Conservation (phyloP, 495 filamentous ascomycete species). For the Penicillium psychrofluorescens region DNA sequence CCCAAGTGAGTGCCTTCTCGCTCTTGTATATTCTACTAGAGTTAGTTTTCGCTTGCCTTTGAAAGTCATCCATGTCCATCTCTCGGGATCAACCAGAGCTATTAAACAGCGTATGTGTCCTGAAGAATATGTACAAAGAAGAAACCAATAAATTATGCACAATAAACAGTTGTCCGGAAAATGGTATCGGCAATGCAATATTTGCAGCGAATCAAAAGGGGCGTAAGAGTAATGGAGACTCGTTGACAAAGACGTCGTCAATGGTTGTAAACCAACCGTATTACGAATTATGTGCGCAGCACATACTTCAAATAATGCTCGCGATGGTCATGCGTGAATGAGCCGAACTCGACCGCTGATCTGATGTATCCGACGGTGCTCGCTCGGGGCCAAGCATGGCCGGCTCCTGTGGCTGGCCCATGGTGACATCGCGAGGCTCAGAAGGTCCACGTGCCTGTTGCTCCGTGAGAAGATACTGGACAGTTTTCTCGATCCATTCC, state of each 20-base stretch:
- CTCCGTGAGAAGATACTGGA: conserved; percentile 39
- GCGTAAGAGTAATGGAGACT: no score
- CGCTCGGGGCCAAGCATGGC: conserved; percentile 26
- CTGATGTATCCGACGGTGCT: conserved; percentile 29
- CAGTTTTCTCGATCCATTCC: conserved; percentile 44
- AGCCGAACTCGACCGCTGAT: conserved; percentile 26
- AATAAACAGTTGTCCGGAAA: conserved; percentile 3
- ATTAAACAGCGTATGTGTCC: neutral
- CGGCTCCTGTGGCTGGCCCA: conserved; percentile 17
- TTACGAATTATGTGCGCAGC: neutral
- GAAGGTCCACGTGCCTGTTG: conserved; percentile 13
- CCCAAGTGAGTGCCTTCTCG: no score
- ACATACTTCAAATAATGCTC: conserved; percentile 54
- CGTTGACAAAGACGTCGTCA: neutral
- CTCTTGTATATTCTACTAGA: no score
- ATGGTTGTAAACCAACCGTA: neutral
- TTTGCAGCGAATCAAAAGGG: neutral
- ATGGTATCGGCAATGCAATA: conserved; percentile 10
- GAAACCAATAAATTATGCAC: neutral
- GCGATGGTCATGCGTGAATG: conserved; percentile 69
- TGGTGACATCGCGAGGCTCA: neutral
- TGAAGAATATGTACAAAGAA: neutral
- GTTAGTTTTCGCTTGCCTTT: no score
- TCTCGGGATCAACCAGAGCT: no score
- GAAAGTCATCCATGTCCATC: no score